These are phyloP conservation scores for Lachancea fermentati DNA, from an alignment of 805 yeast genomes.

Conservation along the genomic window DNA sequence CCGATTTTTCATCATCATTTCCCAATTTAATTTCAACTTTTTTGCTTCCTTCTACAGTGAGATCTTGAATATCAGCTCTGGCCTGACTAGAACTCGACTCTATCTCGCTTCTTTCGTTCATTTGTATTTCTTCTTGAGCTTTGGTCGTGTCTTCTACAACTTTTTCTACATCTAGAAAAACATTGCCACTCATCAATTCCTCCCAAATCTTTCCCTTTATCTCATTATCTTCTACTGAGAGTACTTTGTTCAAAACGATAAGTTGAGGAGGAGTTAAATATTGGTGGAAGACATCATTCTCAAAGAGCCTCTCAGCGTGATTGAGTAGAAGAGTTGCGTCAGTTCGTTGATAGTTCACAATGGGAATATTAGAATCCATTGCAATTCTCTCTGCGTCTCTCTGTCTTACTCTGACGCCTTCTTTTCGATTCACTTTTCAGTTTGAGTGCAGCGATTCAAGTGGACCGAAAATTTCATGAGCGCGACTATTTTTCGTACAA, in stretches of 20 bases:
- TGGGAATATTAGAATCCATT: conserved; percentile 9
- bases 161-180: conserved; percentile 26
- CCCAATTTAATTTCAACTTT: neutral
- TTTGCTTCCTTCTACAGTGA: no score
- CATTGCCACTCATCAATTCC: conserved; percentile 36
- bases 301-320: conserved; percentile 34
- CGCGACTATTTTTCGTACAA: neutral
- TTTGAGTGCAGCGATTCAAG: neutral
- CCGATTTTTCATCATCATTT: neutral
- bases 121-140: neutral
- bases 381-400: conserved; percentile 1
- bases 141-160: neutral
- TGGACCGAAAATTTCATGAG: neutral
- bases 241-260: conserved; percentile 42
- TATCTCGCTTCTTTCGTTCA: no score
- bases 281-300: conserved; percentile 39
- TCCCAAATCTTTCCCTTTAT: conserved; percentile 37
- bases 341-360: conserved; percentile 24
- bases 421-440: neutral
- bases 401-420: neutral
- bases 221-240: conserved; percentile 31
- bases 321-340: conserved; percentile 28
- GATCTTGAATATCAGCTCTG: no score
- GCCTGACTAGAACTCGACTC: no score
- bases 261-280: conserved; percentile 53